A percentile compares a stretch with the other conserved stretches of the same genome.
phyloP scores from a whole-genome alignment of 768 basidiomycete species.

The Tricholoma sp. region DNA sequence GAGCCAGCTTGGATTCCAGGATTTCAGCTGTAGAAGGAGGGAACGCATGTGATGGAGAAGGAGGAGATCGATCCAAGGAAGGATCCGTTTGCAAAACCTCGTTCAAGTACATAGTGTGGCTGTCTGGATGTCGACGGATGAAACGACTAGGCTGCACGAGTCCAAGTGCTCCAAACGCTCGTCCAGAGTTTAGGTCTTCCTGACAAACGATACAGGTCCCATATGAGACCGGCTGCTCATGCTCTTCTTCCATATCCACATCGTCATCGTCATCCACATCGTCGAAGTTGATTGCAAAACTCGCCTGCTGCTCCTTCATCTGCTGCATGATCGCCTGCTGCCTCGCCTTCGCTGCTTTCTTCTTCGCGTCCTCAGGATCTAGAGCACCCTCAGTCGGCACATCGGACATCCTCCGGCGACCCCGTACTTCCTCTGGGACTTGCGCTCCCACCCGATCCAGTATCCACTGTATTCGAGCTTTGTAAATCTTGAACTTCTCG shows the following conservation, averaged over 20 bases:
- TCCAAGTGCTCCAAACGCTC: conserved; percentile 82
- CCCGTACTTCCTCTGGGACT: conserved; percentile 52
- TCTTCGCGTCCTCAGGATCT: conserved; percentile 68
- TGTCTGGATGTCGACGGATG: conserved; percentile 73
- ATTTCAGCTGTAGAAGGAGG: conserved; percentile 49
- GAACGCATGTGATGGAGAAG: conserved; percentile 28
- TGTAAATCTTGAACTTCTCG: conserved; percentile 70
- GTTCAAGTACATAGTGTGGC: conserved; percentile 57
- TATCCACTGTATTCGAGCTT: conserved; percentile 71
- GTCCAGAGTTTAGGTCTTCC: conserved; percentile 73
- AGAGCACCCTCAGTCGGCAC: conserved; percentile 25
- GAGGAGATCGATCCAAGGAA: conserved; percentile 57
- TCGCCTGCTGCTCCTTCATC: conserved; percentile 90
- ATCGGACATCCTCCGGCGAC: conserved; percentile 40
- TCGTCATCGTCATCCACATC: conserved; percentile 69
- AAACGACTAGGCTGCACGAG: conserved; percentile 85
- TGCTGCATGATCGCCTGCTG: conserved; percentile 93
- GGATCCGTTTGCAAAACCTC: conserved; percentile 62
- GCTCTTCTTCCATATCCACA: conserved; percentile 53
- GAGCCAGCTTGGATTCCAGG: conserved; percentile 37
- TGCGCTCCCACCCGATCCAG: conserved; percentile 53
- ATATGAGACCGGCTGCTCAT: conserved; percentile 50
- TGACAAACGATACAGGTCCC: conserved; percentile 99
- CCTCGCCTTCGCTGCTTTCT: conserved; percentile 82
- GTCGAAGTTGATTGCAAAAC: conserved; percentile 75